Base-by-base conservation (phyloP, 139 green algal species). In the Monoraphidium neglectum region DNA sequence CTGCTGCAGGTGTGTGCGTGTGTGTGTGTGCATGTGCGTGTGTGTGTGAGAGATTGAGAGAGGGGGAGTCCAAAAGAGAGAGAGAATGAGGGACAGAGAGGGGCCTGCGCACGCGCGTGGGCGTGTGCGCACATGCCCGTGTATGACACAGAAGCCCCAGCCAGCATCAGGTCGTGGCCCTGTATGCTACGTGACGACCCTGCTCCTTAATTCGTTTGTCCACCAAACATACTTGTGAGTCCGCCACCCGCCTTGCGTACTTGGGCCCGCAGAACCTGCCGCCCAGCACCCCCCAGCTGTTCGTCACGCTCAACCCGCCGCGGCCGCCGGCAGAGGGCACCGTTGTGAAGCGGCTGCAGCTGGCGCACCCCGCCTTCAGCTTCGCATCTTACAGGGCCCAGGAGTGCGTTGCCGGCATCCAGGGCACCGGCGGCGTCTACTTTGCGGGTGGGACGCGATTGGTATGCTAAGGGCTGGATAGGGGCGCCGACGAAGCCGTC, bases 291-390 rank as follows among this genome's bases (percentile, higher is more conserved):
- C 90, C 87, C 12, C 73, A 95, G 70, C 63, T 95, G 26, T 97
- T 99, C 84, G 91, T 95, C 15, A 99, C 95, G 15, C 92, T 99
- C 62, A 99, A 99, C 78, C 94, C 95, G n/a, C 78, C 80, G 24
- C 63, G 82, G 18, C 76, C 86, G 12, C 91, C 92, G 0, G 87
- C 85, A 18, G 37, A 71, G 3, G 77, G 80, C 37, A 85, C 84
- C 16, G 78, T 83, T 32, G 85, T 90, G 63, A 77, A 78, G 43
- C 77, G 79, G 35, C 82, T 96, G 33, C 43, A 72, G 0, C 86
- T 98, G 37, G 76, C 89, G 0, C 94, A 98, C 77, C 94, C 94
- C 0, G 81, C 96, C 4, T 65, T 46, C 84, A 89, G 88, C 61
- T 78, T 76, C 37, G 85, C 81, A 0, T 90, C 86, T 0, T 83